These are phyloP conservation scores for Lepidium africanum DNA, from an alignment of 345 rosid species.

Conservation along the genomic window DNA sequence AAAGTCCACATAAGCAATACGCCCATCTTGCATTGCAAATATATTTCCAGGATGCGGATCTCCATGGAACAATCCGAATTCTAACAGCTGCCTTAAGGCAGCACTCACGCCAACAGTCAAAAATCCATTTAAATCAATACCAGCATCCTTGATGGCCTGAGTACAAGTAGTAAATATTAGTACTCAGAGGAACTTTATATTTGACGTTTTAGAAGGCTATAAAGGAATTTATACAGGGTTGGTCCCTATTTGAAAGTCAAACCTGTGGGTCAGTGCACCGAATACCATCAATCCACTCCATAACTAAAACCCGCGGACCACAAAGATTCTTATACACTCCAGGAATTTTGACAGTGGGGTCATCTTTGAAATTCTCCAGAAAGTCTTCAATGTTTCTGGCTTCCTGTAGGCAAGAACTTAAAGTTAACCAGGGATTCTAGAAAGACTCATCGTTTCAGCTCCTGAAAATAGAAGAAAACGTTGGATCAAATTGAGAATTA, in stretches of 20 bases:
- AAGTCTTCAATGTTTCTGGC: slow-evolving; percentile 95
- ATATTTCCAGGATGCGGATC: slow-evolving; percentile 99
- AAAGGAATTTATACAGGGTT: neutral
- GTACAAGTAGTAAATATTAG: slow-evolving; percentile 9
- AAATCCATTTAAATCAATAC: slow-evolving; percentile 82
- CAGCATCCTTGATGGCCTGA: slow-evolving; percentile 90
- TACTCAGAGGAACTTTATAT: neutral
- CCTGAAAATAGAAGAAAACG: neutral
- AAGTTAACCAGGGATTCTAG: slow-evolving; percentile 1
- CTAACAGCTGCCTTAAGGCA: slow-evolving; percentile 85
- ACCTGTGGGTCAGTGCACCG: slow-evolving; percentile 98
- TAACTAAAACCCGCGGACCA: slow-evolving; percentile 88
- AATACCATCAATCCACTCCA: slow-evolving; percentile 99
- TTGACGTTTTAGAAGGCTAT: slow-evolving; percentile 5
- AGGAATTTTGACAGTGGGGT: slow-evolving; percentile 95
- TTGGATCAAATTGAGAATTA: slow-evolving; percentile 6
- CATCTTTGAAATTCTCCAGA: slow-evolving; percentile 84
- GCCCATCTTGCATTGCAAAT: slow-evolving; percentile 96
- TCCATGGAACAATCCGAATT: slow-evolving; percentile 93
- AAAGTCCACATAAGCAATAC: slow-evolving; percentile 96
- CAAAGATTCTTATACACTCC: slow-evolving; percentile 72
- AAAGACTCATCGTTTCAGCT: neutral
- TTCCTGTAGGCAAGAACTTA: slow-evolving; percentile 44
- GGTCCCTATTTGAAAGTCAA: slow-evolving; percentile 10
- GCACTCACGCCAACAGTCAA: slow-evolving; percentile 97